These are phyloP conservation scores for Tulasnella sp. DNA, from an alignment of 768 basidiomycete genomes.

Conservation along the genomic window DNA sequence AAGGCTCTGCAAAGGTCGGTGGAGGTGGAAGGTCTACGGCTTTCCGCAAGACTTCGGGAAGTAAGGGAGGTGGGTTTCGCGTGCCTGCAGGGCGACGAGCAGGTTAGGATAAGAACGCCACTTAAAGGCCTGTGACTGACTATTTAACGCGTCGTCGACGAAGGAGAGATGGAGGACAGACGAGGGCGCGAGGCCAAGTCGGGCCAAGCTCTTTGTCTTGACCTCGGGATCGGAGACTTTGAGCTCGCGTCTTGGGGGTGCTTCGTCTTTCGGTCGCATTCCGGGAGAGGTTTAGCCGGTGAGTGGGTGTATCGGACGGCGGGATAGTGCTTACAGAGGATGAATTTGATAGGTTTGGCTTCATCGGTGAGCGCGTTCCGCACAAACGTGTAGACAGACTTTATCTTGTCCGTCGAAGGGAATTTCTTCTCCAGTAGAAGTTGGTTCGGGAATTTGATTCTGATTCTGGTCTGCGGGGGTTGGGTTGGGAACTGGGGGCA, in stretches of 20 bases:
- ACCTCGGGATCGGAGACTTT: slow-evolving; percentile 67
- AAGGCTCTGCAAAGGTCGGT: slow-evolving; percentile 28
- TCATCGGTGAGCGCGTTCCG: slow-evolving; percentile 58
- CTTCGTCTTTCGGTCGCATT: too few relatives aligned
- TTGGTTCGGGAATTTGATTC: slow-evolving; percentile 68
- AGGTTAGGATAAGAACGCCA: not conserved
- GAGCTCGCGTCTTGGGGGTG: slow-evolving; percentile 70
- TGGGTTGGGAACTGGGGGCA: slow-evolving; percentile 14
- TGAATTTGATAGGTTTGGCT: slow-evolving; percentile 65
- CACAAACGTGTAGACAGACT: slow-evolving; percentile 75
- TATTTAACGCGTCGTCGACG: slow-evolving; percentile 55
- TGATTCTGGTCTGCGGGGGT: slow-evolving; percentile 54
- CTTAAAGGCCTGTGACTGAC: slow-evolving; percentile 30
- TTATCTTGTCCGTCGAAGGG: slow-evolving; percentile 66
- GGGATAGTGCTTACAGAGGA: slow-evolving; percentile 50
- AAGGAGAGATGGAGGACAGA: slow-evolving; percentile 68
- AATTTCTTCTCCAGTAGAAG: slow-evolving; percentile 71
- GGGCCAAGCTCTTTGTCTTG: slow-evolving; percentile 50
- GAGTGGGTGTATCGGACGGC: not conserved
- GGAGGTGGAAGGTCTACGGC: slow-evolving; percentile 59
- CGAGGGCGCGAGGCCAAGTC: slow-evolving; percentile 68
- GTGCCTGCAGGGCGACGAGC: slow-evolving; percentile 21
- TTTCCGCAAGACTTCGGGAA: slow-evolving; percentile 39
- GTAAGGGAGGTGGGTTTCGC: slow-evolving; percentile 50
- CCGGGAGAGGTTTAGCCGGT: not conserved